Conservation (phyloP, 495 filamentous ascomycete species). For the Zalerion maritima region DNA sequence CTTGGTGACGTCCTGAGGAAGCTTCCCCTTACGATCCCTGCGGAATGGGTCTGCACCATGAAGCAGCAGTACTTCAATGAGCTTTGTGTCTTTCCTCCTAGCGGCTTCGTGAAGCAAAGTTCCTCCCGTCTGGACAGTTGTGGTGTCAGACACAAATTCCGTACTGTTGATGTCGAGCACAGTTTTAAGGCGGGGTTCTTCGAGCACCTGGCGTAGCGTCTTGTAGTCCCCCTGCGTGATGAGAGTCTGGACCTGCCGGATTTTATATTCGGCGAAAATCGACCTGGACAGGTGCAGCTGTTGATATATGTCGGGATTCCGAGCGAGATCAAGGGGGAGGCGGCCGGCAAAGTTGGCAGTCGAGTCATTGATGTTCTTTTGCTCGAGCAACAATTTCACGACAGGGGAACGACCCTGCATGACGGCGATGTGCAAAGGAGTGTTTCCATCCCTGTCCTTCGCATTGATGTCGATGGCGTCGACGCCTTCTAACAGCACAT, state of each 20-base stretch:
- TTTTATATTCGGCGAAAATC: constrained; percentile 74
- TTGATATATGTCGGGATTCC: constrained; percentile 88
- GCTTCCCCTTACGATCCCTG: constrained; percentile 83
- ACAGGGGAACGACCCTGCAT: constrained; percentile 64
- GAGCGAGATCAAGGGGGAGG: constrained; percentile 73
- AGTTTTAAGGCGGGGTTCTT: constrained; percentile 70
- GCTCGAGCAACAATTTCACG: constrained; percentile 66
- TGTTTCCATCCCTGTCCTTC: constrained; percentile 85
- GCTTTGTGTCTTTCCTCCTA: constrained; percentile 61
- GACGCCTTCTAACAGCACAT: constrained; percentile 59
- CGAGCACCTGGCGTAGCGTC: constrained; percentile 58
- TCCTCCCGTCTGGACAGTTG: constrained; percentile 60
- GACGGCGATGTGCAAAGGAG: constrained; percentile 78
- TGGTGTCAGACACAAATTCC: constrained; percentile 71
- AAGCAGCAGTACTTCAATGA: constrained; percentile 78
- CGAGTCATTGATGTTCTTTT: constrained; percentile 73
- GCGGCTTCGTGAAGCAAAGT: constrained; percentile 91
- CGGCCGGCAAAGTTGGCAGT: constrained; percentile 81
- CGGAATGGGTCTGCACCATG: constrained; percentile 97
- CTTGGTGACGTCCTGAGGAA: constrained; percentile 94
- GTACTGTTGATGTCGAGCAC: constrained; percentile 80
- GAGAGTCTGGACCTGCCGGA: constrained; percentile 65
- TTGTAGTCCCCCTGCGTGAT: constrained; percentile 61
- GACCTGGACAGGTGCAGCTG: constrained; percentile 84
- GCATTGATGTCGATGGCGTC: constrained; percentile 69